Evolutionary conservation across 2,329 filamentous ascomycete genomes (phyloP), one percentile per base, ranked within the genome.

Genomic region (Fusarium verticillioides): DNA sequence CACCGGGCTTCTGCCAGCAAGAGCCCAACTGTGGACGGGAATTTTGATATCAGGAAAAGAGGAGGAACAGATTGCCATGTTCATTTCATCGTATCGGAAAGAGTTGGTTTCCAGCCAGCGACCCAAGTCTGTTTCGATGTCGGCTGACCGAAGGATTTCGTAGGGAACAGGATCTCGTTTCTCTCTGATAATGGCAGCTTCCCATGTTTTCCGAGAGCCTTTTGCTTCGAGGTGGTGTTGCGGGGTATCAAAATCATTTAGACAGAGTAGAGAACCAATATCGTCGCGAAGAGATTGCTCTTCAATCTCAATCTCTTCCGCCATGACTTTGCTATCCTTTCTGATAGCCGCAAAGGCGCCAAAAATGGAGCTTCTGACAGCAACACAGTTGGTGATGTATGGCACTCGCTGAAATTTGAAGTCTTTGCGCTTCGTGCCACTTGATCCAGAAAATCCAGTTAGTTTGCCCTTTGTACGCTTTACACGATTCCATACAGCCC

Each of bases 371-470:
- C 95, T 96, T 73, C 95, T 89, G 12, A 98, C 95, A 7, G 92
- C 91, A 37, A 93, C 88, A 19, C 97, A 94, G 40, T 95, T 91
- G 4, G 94, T 97, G 63, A 99, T 89, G 46, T 93, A 95, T 2
- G 96, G 93, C 13, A 99, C 91, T 64, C 96, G 91, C 77, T 96
- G 92, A 75, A 98, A 99, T 80, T 99, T 99, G 85, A 97, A 97
- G 79, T 97, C 95, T 75, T 97, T 97, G 18, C 90, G 88, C 76
- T 90, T 93, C 39, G 87, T 85, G 28, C 91, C 90, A 3, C 84
- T 82, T 4, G 82, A 81, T 7, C 84, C 84, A 18, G 84, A 59
- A 26, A 82, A 82, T 3, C 85, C 84, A 0, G 89, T 86, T 73
- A 92, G 91, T 77, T 97, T 97, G 56, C 93, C 91, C 73, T 96